Base-by-base conservation (phyloP, 768 basidiomycete species). In the Tulasnella sp. region DNA sequence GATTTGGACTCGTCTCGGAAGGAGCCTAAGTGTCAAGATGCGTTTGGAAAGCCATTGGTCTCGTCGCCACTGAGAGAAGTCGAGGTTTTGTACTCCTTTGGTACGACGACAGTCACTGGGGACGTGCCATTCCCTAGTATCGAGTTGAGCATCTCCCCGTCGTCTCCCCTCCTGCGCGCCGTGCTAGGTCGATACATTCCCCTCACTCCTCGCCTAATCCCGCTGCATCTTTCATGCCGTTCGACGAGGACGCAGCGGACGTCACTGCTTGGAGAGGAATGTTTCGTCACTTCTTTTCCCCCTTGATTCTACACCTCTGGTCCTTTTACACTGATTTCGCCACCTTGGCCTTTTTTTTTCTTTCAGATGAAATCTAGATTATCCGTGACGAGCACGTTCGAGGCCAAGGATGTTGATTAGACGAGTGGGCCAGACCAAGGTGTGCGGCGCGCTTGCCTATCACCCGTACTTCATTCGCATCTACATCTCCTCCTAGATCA, bases 371-470 rank as follows among this genome's bases (percentile, higher is more conserved):
- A 12, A 19, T n/a, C 29, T 27, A 9, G 3, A 27, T 51, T 11
- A 10, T 43, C 34, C 38, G 10, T 27, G 54, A 56, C 44, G 44
- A 38, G 41, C 44, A 38, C 54, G 44, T 38, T 43, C 54, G 54
- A 56, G 44, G 54, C 54, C 1, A 42, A 56, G 19, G 54, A 56
- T 43, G 54, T 44, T 42, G 41, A n/a, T 31, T 24, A 22, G 27
- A 10, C 41, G 15, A 21, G 19, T 24, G 15, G 22, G n/a, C n/a
- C 34, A 34, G 54, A 43, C 42, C 34, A 19, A 11, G 54, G 24
- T 43, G 54, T 44, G n/a, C 54, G 54, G 15, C 54, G 54, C 34
- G 42, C 29, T 42, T 56, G 27, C 41, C 54, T 44, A n/a, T 42
- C 54, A 38, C 34, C n/a, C 4, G 24, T 25, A 3, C 54, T 53